Evolutionary conservation across 139 green algal genomes (phyloP).

Genomic region (Auxenochlorella protothecoides): DNA sequence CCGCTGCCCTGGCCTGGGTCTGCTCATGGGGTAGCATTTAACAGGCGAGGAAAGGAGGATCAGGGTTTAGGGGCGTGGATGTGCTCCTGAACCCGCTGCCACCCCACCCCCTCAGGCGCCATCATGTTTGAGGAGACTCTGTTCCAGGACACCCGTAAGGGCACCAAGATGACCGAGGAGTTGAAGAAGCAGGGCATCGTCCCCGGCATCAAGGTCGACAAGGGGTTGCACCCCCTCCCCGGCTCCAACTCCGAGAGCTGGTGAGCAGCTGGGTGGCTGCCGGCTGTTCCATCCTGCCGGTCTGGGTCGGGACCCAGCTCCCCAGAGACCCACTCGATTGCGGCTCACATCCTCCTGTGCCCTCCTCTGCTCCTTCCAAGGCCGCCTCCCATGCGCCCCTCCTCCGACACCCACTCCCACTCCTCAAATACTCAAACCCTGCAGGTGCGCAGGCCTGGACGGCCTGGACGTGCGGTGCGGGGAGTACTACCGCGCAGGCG

Average conservation of each 20-base stretch:
- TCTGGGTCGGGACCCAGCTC: too few species aligned
- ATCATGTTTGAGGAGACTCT: constrained; percentile 99
- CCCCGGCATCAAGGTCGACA: constrained; percentile 93
- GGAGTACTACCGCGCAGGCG: constrained; percentile 97
- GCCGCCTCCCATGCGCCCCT: too few species aligned
- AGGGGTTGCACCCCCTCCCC: constrained; percentile 86
- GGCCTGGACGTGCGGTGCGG: constrained; percentile 78
- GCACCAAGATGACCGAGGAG: constrained; percentile 78
- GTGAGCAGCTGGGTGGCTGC: constrained; percentile 37
- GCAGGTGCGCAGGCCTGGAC: constrained; percentile 92
- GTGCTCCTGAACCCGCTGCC: too few species aligned
- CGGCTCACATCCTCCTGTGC: too few species aligned
- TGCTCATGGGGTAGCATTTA: too few species aligned
- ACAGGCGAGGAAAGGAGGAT: too few species aligned
- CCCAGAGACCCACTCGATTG: too few species aligned
- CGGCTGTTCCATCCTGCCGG: too few species aligned
- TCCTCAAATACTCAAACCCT: constrained; percentile 7
- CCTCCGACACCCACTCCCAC: too few species aligned
- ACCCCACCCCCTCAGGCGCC: constrained; percentile 28
- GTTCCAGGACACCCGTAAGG: constrained; percentile 79
- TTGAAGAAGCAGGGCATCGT: constrained; percentile 70
- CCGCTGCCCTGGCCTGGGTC: not conserved
- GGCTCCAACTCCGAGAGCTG: constrained; percentile 59
- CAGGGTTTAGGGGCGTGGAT: too few species aligned
- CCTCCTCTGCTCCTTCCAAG: too few species aligned